Evolutionary conservation across 805 yeast species (phyloP), one percentile per base, ranked within the genome.

Genomic region (Wickerhamiella cacticola): DNA sequence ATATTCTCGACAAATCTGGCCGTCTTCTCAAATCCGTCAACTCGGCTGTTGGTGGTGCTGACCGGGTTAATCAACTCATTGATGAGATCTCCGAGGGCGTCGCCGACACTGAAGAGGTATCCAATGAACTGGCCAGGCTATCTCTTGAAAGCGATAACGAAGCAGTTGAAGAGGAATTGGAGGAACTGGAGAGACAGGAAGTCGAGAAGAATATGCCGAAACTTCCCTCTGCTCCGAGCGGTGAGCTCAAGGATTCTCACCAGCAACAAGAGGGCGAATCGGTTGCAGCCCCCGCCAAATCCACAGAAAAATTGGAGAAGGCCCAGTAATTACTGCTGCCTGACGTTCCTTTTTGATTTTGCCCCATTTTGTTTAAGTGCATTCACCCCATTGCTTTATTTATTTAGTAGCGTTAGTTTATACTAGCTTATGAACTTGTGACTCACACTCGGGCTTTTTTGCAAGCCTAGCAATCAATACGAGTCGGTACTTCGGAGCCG

Each of bases 21-120:
- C 55, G 55, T 7, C 57, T 69, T 16, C 59, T 74, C 28, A 58
- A 59, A 42, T 51, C 57, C 22, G 60, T 74, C 41, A 72, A 73
- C 49, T 46, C 59, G 7, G 66, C 65, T 43, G 52, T 67, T 28
- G 76, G 74, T 3, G 72, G 72, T 2, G 61, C 66, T 12, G 75
- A 72, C 8, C 59, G 62, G 29, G 70, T 74, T 0, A 69, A 67
- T 19, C 63, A 65, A 3, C 52, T 70, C 5, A 57, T 72, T 54
- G 71, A 68, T 45, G 67, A 64, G 38, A 54, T 73, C 10, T 59
- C 63, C 13, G 70, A 68, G 8, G 66, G 68, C 41, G 58, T 58
- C 25, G 60, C 56, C 8, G 64, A 63, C 15, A 57, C 68, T 3
- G 70, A 69, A 43, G 66, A 63, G 48, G 63, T 74, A n/a, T 57